Percentiles rank a stretch among this genome's conserved stretches.
Evolutionary conservation across 2,329 filamentous ascomycete genomes (phyloP).

Genomic region (Drechmeria coniospora): DNA sequence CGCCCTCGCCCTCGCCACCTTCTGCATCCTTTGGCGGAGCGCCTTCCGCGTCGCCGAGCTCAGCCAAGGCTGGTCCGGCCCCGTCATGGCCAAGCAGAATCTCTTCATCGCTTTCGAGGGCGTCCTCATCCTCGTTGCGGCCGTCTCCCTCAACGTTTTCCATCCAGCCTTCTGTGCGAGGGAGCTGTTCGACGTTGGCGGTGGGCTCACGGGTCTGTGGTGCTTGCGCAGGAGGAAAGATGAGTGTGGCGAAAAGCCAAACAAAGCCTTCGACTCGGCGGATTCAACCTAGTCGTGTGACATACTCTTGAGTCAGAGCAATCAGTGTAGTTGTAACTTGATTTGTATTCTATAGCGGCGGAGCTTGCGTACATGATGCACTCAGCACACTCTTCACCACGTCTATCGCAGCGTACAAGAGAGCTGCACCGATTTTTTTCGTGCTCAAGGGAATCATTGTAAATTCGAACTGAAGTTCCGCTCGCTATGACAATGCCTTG

Average conservation of each 20-base stretch:
- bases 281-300: neutral
- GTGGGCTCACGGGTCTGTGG: slow-evolving; percentile 13
- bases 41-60: slow-evolving; percentile 53
- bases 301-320: too few relatives aligned
- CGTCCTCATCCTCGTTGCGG: slow-evolving; percentile 32
- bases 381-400: too few relatives aligned
- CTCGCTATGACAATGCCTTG: neutral
- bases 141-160: slow-evolving; percentile 26
- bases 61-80: slow-evolving; percentile 44
- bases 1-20: slow-evolving; percentile 40
- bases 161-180: slow-evolving; percentile 13
- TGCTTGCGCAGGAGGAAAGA: slow-evolving; percentile 5
- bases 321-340: too few relatives aligned
- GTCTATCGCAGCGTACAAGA: too few relatives aligned
- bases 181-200: slow-evolving; percentile 12
- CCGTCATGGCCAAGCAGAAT: slow-evolving; percentile 37
- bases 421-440: too few relatives aligned
- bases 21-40: slow-evolving; percentile 48
- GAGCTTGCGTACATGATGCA: too few relatives aligned
- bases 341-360: too few relatives aligned
- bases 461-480: too few relatives aligned
- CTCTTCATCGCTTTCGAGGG: slow-evolving; percentile 45
- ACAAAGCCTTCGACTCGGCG: neutral
- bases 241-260: neutral
- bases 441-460: too few relatives aligned